Evolutionary conservation across 257 asterid genomes (phyloP).

Genomic region (Parsonsia alboflavescens): DNA sequence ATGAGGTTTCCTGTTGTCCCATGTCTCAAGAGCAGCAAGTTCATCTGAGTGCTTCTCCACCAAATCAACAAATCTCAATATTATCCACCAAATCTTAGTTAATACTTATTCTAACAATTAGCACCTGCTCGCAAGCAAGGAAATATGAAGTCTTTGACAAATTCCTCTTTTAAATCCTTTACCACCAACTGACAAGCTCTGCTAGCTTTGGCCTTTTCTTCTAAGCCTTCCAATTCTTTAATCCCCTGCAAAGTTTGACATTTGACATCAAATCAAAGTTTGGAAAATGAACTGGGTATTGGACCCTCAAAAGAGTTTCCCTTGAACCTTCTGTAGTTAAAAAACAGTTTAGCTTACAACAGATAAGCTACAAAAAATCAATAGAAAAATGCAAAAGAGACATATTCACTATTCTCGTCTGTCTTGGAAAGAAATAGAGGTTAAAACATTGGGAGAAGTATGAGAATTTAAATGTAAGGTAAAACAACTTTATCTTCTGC

Average conservation of each 20-base stretch:
- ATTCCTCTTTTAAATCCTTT: too few species aligned
- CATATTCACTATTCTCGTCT: background rate
- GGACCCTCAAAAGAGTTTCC: conserved; percentile 79
- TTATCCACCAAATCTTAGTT: too few species aligned
- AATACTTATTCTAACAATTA: too few species aligned
- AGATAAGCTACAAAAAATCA: background rate
- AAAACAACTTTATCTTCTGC: conserved; percentile 2
- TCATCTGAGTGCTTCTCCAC: conserved; percentile 55
- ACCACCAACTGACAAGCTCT: too few species aligned
- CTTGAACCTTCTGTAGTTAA: conserved; percentile 53
- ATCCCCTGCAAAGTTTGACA: too few species aligned
- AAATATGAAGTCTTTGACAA: too few species aligned
- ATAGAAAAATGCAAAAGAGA: background rate
- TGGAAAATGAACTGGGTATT: conserved; percentile 64
- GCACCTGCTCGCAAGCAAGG: too few species aligned
- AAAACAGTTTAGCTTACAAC: conserved; percentile 9
- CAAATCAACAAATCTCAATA: conserved; percentile 60
- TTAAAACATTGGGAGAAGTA: background rate
- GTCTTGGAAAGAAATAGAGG: background rate
- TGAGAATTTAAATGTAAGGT: background rate
- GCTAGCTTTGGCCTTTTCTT: too few species aligned
- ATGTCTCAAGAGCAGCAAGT: too few species aligned
- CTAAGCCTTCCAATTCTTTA: too few species aligned
- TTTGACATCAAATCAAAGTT: too few species aligned
- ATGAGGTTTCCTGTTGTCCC: conserved; percentile 64